Conservation (phyloP, 441 rosid species). For the Gossypium schwendimanii region DNA sequence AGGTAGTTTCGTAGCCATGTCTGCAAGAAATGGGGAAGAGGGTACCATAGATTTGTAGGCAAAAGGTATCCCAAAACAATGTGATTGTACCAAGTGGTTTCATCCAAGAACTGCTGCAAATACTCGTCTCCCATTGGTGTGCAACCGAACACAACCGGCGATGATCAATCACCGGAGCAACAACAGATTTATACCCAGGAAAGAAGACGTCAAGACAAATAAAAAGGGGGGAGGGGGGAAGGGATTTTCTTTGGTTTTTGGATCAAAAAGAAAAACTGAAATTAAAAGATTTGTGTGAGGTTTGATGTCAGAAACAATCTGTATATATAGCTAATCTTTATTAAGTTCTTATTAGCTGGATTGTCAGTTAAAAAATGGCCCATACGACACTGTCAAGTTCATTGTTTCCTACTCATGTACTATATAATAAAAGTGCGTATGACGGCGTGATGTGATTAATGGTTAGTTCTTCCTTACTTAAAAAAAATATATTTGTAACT, state of each 20-base stretch:
- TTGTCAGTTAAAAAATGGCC: too few relatives aligned
- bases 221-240: background rate
- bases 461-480: too few relatives aligned
- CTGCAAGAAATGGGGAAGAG: slow-evolving; percentile 61
- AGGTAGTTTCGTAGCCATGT: slow-evolving; percentile 87
- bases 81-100: slow-evolving; percentile 58
- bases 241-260: background rate
- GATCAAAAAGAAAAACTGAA: background rate
- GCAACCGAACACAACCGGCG: background rate
- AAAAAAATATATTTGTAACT: too few relatives aligned
- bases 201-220: background rate
- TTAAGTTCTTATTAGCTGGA: too few relatives aligned
- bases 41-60: slow-evolving; percentile 46
- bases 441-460: too few relatives aligned
- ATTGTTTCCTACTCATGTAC: too few relatives aligned
- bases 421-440: too few relatives aligned
- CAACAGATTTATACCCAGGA: background rate
- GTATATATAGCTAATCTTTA: too few relatives aligned
- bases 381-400: too few relatives aligned
- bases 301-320: too few relatives aligned
- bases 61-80: slow-evolving; percentile 53
- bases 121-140: slow-evolving; percentile 24
- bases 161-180: slow-evolving; percentile 1
- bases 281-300: too few relatives aligned
- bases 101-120: slow-evolving; percentile 46